Evolutionary conservation across 129 eudicot species (phyloP).

Genomic region (Apium graveolens): DNA sequence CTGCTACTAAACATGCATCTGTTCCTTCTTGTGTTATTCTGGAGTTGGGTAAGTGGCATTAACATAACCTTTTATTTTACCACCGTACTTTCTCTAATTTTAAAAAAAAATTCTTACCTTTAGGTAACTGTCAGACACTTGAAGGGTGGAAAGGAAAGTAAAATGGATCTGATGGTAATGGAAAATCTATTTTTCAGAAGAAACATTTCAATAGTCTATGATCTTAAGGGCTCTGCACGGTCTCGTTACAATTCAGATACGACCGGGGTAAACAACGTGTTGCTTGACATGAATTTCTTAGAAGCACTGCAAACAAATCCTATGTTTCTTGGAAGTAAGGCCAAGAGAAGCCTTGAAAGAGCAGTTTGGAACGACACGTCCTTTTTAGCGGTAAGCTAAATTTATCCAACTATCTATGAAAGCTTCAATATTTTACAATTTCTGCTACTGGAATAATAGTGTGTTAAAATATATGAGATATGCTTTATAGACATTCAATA

Average conservation of each 20-base stretch:
- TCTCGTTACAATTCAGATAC: slow-evolving; percentile 82
- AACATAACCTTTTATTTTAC: neutral
- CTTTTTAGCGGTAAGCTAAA: slow-evolving; percentile 61
- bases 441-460: neutral
- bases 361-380: slow-evolving; percentile 98
- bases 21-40: neutral
- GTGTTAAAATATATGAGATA: neutral
- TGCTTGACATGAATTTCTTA: slow-evolving; percentile 76
- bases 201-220: slow-evolving; percentile 64
- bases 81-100: neutral
- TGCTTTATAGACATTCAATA: neutral
- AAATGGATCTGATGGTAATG: slow-evolving; percentile 91
- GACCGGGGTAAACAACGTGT: slow-evolving; percentile 60
- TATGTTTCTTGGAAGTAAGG: slow-evolving; percentile 87
- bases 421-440: neutral
- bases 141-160: slow-evolving; percentile 75
- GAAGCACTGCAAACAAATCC: slow-evolving; percentile 81
- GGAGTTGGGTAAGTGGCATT: neutral
- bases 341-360: slow-evolving; percentile 76
- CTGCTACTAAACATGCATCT: neutral
- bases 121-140: slow-evolving; percentile 64
- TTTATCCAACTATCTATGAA: neutral
- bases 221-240: slow-evolving; percentile 81
- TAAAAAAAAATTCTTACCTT: slow-evolving; percentile 2
- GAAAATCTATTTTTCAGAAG: slow-evolving; percentile 76